phyloP scores from a whole-genome alignment of 2,329 filamentous ascomycete species.

The Lasiodiplodia gonubiensis region DNA sequence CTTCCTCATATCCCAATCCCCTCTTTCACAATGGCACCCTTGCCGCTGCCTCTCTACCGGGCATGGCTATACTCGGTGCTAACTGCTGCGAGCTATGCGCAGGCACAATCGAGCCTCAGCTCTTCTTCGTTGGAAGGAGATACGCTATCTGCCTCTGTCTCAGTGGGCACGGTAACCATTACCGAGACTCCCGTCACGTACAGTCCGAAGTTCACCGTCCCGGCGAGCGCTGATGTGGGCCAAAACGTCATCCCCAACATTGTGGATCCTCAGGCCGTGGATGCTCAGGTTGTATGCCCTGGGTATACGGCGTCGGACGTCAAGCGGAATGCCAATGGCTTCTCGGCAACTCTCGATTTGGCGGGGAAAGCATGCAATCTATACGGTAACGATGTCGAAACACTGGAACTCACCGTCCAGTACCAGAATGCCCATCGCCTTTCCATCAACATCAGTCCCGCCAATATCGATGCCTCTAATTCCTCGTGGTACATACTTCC shows the following conservation, averaged over 20 bases:
- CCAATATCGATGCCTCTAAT: conserved; percentile 66
- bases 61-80: conserved; percentile 19
- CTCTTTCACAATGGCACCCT: neutral
- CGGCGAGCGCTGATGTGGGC: conserved; percentile 44
- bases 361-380: conserved; percentile 68
- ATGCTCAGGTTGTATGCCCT: conserved; percentile 68
- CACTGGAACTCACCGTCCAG: conserved; percentile 70
- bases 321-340: conserved; percentile 51
- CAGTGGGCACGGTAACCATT: conserved; percentile 36
- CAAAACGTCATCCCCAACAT: conserved; percentile 63
- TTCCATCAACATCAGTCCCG: conserved; percentile 72
- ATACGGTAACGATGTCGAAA: conserved; percentile 76
- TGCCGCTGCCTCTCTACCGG: neutral
- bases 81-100: conserved; percentile 7
- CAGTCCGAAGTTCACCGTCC: conserved; percentile 45
- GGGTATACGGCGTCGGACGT: conserved; percentile 63
- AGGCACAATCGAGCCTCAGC: conserved; percentile 14
- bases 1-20: neutral
- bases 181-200: conserved; percentile 41
- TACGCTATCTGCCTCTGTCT: neutral
- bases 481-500: conserved; percentile 71
- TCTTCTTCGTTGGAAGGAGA: neutral
- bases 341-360: conserved; percentile 59
- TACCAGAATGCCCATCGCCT: conserved; percentile 70
- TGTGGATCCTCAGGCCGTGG: conserved; percentile 65